Base-by-base conservation (phyloP, 441 rosid genomes). In the Gossypium davidsonii region DNA sequence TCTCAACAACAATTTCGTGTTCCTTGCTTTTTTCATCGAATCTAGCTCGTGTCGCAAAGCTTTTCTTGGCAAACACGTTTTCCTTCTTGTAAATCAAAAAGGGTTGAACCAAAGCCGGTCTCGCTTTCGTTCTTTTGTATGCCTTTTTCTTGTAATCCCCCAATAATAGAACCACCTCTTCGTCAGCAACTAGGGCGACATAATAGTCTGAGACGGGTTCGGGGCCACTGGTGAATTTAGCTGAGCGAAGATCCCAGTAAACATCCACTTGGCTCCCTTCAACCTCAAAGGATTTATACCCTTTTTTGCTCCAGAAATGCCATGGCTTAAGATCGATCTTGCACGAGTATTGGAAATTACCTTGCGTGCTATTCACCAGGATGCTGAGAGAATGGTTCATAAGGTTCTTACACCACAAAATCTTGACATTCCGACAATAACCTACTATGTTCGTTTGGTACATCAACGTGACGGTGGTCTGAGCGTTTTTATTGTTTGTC, bases 291-390 rank as follows among this genome's bases (percentile, higher is more conserved):
- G 89, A 75, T 49, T 88, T 90, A 46, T 79, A 81, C 10, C 94
- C 94, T 78, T 84, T 88, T 64, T 79, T 86, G 80, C 89, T 86
- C 94, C 94, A 90, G 37, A 90, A 90, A 37, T 88, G 90, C 94
- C 94, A 90, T 0, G 94, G 88, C 78, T 86, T 90, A 15, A 90
- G 87, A 72, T 90, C 91, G 59, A 90, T 79, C 85, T 90, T 90
- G 77, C 90, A 90, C 1, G 80, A 74, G 14, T 88, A 84, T 20
- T 76, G 85, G 48, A 71, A 77, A 55, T 85, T 88, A 0, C 86
- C 87, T 55, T 86, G 84, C 15, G 73, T 67, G 79, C 80, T 82
- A 18, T 85, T 84, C 1, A 88, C 63, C 80, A 80, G 80, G 15
- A 90, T 79, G 84, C 63, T 25, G 39, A 59, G 63, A 59, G 71